These are phyloP conservation scores for Lasiosphaeriaceae sp. DNA, from an alignment of 495 filamentous ascomycete species.

Conservation along the genomic window DNA sequence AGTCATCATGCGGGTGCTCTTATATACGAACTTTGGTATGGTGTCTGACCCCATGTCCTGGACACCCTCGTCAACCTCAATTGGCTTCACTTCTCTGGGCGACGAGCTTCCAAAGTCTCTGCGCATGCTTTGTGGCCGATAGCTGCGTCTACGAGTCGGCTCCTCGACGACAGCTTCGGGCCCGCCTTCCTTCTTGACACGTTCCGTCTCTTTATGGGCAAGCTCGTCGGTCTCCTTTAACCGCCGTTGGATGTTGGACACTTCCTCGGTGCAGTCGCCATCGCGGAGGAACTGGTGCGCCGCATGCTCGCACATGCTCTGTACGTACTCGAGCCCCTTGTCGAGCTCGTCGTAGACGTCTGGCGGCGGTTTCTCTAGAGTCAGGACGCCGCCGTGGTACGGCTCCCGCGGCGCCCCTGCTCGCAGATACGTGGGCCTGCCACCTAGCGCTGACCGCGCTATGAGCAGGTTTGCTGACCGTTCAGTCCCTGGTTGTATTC, in stretches of 20 bases:
- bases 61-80: slow-evolving; percentile 36
- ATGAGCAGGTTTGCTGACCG: slow-evolving; percentile 5
- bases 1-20: slow-evolving; percentile 19
- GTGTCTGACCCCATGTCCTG: slow-evolving; percentile 33
- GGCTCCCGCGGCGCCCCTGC: slow-evolving; percentile 5
- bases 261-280: slow-evolving; percentile 73
- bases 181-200: slow-evolving; percentile 35
- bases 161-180: slow-evolving; percentile 24
- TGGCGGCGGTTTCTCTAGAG: neutral
- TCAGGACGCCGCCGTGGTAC: slow-evolving; percentile 1
- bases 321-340: slow-evolving; percentile 70
- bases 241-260: slow-evolving; percentile 60
- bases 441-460: slow-evolving; percentile 6
- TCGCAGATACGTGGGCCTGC: slow-evolving; percentile 17
- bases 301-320: slow-evolving; percentile 75
- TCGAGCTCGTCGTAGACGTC: slow-evolving; percentile 70
- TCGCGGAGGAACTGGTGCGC: slow-evolving; percentile 84
- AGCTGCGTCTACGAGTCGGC: slow-evolving; percentile 18
- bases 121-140: slow-evolving; percentile 32
- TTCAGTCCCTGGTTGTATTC: slow-evolving; percentile 12
- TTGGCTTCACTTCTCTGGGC: slow-evolving; percentile 16
- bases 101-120: slow-evolving; percentile 12
- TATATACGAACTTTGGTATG: slow-evolving; percentile 10
- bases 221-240: slow-evolving; percentile 56
- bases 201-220: slow-evolving; percentile 56